Conservation (phyloP, 257 asterid genomes). For the Anisodus tanguticus region DNA sequence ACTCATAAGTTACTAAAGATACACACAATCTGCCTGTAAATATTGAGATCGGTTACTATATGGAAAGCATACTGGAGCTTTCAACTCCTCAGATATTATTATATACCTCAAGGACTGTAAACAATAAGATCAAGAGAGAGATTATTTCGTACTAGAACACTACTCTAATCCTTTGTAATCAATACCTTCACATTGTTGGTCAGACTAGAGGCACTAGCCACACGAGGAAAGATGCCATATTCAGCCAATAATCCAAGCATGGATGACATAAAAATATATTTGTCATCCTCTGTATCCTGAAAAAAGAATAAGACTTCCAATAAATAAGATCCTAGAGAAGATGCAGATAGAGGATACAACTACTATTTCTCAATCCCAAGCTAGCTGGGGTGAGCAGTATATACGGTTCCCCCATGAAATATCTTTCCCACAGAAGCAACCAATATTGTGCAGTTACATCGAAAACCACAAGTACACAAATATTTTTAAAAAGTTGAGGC, state of each 20-base stretch:
- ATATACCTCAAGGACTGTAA: conserved; percentile 4
- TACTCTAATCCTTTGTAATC: conserved; percentile 18
- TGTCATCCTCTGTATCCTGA: conserved; percentile 85
- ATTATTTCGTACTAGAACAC: background rate
- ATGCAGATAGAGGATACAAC: conserved; percentile 24
- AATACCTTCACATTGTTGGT: conserved; percentile 78
- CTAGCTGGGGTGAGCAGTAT: background rate
- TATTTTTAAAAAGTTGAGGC: background rate
- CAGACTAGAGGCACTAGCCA: conserved; percentile 78
- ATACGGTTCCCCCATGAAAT: conserved; percentile 8
- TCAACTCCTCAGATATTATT: conserved; percentile 13
- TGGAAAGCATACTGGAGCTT: conserved; percentile 6
- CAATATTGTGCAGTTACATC: conserved; percentile 23
- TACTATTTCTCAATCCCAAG: background rate
- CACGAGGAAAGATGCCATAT: conserved; percentile 86
- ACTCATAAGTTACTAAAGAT: conserved; percentile 19
- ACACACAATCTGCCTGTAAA: background rate
- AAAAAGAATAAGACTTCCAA: conserved; percentile 34
- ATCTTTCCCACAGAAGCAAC: background rate
- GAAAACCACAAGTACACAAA: conserved; percentile 7
- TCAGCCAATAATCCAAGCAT: conserved; percentile 77
- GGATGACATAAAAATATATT: conserved; percentile 70
- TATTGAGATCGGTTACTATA: background rate
- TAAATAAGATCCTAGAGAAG: conserved; percentile 30
- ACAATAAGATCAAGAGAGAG: background rate